These are phyloP conservation scores for Wickerhamomyces hampshirensis DNA, from an alignment of 805 yeast genomes.

Conservation along the genomic window DNA sequence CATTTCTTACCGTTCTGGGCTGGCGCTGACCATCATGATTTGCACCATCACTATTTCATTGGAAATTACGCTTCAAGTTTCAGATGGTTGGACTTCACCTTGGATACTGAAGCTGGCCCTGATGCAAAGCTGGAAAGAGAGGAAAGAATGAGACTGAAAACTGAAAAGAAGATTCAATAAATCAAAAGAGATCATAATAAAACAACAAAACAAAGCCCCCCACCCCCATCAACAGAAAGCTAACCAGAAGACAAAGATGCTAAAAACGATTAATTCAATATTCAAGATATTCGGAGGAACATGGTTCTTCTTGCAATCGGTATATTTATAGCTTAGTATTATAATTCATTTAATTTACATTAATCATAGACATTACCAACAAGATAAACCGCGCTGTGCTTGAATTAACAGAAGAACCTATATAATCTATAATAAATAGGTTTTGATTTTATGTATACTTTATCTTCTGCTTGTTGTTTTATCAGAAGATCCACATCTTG, in stretches of 20 bases:
- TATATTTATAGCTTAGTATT: too few species aligned
- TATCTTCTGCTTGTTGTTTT: constrained; percentile 54
- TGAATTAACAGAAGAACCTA: constrained; percentile 45
- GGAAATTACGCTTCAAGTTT: constrained; percentile 92
- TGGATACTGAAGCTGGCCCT: constrained; percentile 85
- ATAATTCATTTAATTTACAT: too few species aligned
- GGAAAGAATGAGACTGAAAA: constrained; percentile 38
- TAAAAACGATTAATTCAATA: too few species aligned
- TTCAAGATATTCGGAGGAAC: too few species aligned
- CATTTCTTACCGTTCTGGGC: constrained; percentile 94
- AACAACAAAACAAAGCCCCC: not conserved
- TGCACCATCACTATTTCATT: constrained; percentile 90
- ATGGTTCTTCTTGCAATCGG: too few species aligned
- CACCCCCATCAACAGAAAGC: too few species aligned
- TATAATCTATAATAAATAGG: constrained; percentile 44
- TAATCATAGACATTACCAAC: too few species aligned
- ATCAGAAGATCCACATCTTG: constrained; percentile 50
- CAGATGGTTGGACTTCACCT: constrained; percentile 88
- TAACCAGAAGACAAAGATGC: too few species aligned
- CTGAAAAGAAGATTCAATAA: constrained; percentile 9
- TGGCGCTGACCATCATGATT: constrained; percentile 96
- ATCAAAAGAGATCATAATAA: not conserved
- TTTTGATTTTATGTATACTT: constrained; percentile 38
- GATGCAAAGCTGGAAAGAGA: constrained; percentile 72
- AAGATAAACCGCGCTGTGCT: too few species aligned